phyloP scores from a whole-genome alignment of 768 basidiomycete genomes.

The Rhodotorula babjevae region DNA sequence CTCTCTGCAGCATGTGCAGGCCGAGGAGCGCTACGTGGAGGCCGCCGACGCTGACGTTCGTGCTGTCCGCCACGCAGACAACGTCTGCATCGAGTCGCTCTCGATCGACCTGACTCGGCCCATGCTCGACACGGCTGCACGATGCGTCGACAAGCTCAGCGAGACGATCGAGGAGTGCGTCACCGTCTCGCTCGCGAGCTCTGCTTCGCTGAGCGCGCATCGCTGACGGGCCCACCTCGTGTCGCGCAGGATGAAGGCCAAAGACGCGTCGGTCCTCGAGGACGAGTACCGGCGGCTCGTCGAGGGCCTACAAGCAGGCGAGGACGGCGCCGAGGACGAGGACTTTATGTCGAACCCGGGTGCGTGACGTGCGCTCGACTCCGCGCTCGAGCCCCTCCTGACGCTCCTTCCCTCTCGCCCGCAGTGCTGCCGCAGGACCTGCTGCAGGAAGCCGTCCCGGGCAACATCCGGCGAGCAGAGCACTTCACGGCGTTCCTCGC shows the following conservation, averaged over 20 bases:
- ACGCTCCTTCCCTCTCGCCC: no score
- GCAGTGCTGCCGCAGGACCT: conserved; percentile 88
- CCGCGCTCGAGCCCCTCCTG: neutral
- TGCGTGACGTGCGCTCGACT: conserved; percentile 46
- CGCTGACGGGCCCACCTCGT: no score
- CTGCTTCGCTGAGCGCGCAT: neutral
- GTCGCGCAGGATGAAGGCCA: conserved; percentile 72
- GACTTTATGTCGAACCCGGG: conserved; percentile 83
- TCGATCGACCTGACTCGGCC: conserved; percentile 95
- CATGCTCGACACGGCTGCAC: conserved; percentile 88
- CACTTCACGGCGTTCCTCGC: conserved; percentile 98
- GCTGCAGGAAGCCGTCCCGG: conserved; percentile 89
- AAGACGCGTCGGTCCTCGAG: conserved; percentile 87
- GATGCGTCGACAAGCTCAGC: conserved; percentile 76
- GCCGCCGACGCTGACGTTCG: neutral
- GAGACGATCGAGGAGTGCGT: conserved; percentile 93
- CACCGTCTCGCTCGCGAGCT: neutral
- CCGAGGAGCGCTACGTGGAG: no score
- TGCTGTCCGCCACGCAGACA: conserved; percentile 55
- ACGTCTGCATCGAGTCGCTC: conserved; percentile 96
- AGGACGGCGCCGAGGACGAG: conserved; percentile 59
- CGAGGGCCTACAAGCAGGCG: conserved; percentile 62
- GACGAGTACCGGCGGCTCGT: conserved; percentile 95
- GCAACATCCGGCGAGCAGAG: conserved; percentile 96
- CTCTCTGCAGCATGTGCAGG: no score